Percentiles rank a stretch among this genome's conserved stretches.
These are phyloP conservation scores for Thermothielavioides terrestris DNA, from an alignment of 495 filamentous ascomycete genomes.

Conservation along the genomic window DNA sequence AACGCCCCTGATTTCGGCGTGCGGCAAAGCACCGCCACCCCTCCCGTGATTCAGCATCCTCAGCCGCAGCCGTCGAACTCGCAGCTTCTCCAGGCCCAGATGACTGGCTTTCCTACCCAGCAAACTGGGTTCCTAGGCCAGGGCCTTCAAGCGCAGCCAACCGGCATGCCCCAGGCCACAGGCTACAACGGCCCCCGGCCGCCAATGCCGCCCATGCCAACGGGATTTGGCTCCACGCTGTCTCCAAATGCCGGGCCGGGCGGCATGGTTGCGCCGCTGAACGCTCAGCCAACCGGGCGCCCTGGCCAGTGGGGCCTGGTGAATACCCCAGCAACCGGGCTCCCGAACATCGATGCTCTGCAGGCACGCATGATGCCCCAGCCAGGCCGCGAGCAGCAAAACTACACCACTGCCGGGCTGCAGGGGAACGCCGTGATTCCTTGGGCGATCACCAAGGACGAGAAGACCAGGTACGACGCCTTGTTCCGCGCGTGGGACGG, in stretches of 20 bases:
- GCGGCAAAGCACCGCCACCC: conserved; percentile 53
- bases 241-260: conserved; percentile 51
- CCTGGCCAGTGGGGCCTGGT: conserved; percentile 98
- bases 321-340: conserved; percentile 79
- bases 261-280: conserved; percentile 53
- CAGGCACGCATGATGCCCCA: conserved; percentile 99
- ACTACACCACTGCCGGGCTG: conserved; percentile 76
- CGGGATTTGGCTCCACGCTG: conserved; percentile 59
- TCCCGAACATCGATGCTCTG: conserved; percentile 89
- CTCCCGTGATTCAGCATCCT: conserved; percentile 75
- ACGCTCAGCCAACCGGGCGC: conserved; percentile 89
- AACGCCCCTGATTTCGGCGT: conserved; percentile 75
- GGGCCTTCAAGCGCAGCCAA: conserved; percentile 50
- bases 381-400: conserved; percentile 77
- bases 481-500: conserved; percentile 97
- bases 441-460: conserved; percentile 98
- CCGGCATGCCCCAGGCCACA: conserved; percentile 49
- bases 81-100: conserved; percentile 62
- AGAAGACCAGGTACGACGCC: conserved; percentile 95
- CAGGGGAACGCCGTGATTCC: conserved; percentile 92
- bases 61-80: conserved; percentile 73
- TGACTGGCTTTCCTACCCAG: conserved; percentile 64
- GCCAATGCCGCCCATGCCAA: conserved; percentile 93
- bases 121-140: conserved; percentile 38
- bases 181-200: conserved; percentile 70